These are phyloP conservation scores for Ceratobasidium sp. DNA, from an alignment of 1,284 basidiomycete species.

Conservation along the genomic window DNA sequence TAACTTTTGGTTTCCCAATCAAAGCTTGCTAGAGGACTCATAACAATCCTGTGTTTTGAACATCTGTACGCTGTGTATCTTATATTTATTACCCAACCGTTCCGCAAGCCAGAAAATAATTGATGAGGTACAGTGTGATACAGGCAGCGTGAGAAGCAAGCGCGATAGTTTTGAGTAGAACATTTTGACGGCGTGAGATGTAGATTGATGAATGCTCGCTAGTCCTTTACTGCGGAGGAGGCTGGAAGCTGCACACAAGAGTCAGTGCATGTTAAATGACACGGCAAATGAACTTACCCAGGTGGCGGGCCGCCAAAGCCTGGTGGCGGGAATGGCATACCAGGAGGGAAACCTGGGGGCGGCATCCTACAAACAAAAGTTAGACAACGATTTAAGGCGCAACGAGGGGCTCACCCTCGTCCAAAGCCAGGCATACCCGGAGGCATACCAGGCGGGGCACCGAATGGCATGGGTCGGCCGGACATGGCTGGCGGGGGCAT, in stretches of 20 bases:
- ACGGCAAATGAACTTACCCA: constrained; percentile 14
- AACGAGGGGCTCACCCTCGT: constrained; percentile 18
- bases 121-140: constrained; percentile 23
- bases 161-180: constrained; percentile 14
- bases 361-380: constrained; percentile 22
- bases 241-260: constrained; percentile 27
- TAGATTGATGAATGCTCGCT: background rate
- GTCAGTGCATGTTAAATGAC: background rate
- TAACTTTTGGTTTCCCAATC: background rate
- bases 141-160: constrained; percentile 21
- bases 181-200: background rate
- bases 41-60: background rate
- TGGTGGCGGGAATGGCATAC: constrained; percentile 42
- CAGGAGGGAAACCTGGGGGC: constrained; percentile 38
- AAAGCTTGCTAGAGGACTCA: background rate
- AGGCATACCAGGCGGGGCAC: constrained; percentile 65
- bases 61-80: constrained; percentile 11
- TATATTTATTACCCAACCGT: background rate
- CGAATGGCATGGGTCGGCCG: constrained; percentile 85
- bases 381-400: background rate
- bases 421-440: constrained; percentile 88
- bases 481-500: constrained; percentile 70
- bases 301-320: constrained; percentile 38
- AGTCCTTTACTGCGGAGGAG: constrained; percentile 26
- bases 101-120: background rate